Evolutionary conservation across 108 stramenopile genomes (phyloP), one percentile per base, ranked within the genome.

Genomic region (Cyclotella kingstonii): DNA sequence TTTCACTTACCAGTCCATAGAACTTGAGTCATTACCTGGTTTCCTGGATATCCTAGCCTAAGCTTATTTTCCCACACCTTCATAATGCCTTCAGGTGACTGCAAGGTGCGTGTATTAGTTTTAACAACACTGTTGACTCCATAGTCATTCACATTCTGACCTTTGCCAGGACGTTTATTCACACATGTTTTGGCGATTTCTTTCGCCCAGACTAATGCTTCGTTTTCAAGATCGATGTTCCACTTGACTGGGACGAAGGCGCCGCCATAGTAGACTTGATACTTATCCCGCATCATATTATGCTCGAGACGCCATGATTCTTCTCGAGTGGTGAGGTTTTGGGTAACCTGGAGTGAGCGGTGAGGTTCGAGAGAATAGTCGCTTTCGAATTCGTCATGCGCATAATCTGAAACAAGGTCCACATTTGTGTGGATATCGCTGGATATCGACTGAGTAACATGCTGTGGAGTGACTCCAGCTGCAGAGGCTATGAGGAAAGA

Each of bases 11-110:
- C 35, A 21, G 17, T 22, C 53, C 53, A 54, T 21, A 54, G 53
- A 7, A 54, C 53, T 27, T 54, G 53, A 10, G 53, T 54, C 53
- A 54, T 54, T 11, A 38, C 53, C 14, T 54, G 33, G 35, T 54
- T 54, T 11, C 21, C 21, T 10, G 53, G 53, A 54, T 38, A 38
- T 10, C 53, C 53, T 10, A 18, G 9, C 15, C 38, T 26, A 1
- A 54, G 27, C 35, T 35, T 54, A 5, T 54, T 54, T 18, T 54
- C 53, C 53, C 53, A 54, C 12, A 17, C 21, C 18, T 54, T 17
- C 53, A 54, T 54, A 6, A 54, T 19, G 5, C 22, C 38, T 6
- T 12, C 17, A 1, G 21, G 18, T 21, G 36, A 21, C 22, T 21
- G 22, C 21, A 54, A 54, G 10, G 15, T 18, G 4, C 34, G 22